A percentile compares a stretch with the other conserved stretches of the same genome.
Evolutionary conservation across 2,329 filamentous ascomycete species (phyloP).

Genomic region (Penicillium sp.): DNA sequence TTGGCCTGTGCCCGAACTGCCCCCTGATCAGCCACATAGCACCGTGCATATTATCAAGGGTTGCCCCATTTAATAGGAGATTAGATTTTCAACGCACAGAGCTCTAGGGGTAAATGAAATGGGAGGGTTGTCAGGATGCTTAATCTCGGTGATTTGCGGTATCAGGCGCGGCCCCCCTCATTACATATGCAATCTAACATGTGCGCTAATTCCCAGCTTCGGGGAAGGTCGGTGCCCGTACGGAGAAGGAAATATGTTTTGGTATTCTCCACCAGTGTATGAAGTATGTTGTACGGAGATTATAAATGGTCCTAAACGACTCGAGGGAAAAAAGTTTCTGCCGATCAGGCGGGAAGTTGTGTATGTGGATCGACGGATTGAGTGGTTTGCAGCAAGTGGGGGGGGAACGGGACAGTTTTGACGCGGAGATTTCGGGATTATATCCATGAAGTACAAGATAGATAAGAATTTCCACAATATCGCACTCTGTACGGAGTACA

Average conservation of each 20-base stretch:
- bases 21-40: slow-evolving; percentile 6
- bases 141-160: neutral
- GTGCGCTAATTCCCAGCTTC: neutral
- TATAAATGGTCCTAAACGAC: neutral
- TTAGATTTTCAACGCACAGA: neutral
- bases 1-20: neutral
- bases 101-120: neutral
- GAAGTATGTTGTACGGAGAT: neutral
- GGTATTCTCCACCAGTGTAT: neutral
- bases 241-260: neutral
- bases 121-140: neutral
- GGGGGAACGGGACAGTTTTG: slow-evolving; percentile 5
- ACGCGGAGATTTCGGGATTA: slow-evolving; percentile 2
- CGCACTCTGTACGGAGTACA: neutral
- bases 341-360: slow-evolving; percentile 28
- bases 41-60: neutral
- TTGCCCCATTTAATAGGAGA: neutral
- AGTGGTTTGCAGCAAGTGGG: slow-evolving; percentile 7
- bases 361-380: slow-evolving; percentile 17
- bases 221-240: neutral
- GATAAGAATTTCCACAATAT: slow-evolving; percentile 1
- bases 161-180: neutral
- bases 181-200: neutral
- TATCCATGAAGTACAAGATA: neutral
- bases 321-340: slow-evolving; percentile 5